Base-by-base conservation (phyloP, 1,139 yeast species). In the Saccharomyces hybrid region DNA sequence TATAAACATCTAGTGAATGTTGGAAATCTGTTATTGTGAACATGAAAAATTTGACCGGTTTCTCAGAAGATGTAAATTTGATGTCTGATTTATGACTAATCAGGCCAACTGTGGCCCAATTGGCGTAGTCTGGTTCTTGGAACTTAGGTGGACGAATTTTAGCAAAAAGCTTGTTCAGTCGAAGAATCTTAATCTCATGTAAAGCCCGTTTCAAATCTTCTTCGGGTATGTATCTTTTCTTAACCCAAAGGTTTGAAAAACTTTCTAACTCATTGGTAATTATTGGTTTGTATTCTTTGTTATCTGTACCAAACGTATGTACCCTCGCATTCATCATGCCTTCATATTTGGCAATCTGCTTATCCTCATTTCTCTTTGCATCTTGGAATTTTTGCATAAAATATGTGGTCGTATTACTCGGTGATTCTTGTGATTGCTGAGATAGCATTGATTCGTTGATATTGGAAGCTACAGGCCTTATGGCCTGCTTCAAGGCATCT, bases 141-240 rank as follows among this genome's bases (percentile, higher is more conserved):
- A 79, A 90, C 31, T 79, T 73, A 0, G 96, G 96, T 4, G 93
- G 85, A 46, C 70, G 62, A 1, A 88, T 82, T 57, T 83, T 83
- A 3, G 86, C 87, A 56, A 80, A 76, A 9, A 85, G 69, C 57
- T 82, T 81, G 14, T 78, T 78, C 5, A 84, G 64, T 48, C 84
- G 73, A 48, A 86, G 69, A 1, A 83, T 66, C 60, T 83, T 83
- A 54, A 80, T 77, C 8, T 77, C 77, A 6, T 69, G 60, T 13
- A 84, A 62, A 3, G 76, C 61, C 3, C 60, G 54, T 2, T 67
- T 62, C 3, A 84, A 57, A 1, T 67, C 67, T 0, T 63, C 67
- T 8, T 65, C 56, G 0, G 75, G 68, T 3, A 82, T 60, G 61
- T 82, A 85, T 53, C 90, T 69, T 54, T 76, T 74, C 16, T 70